Conservation (phyloP, 2,329 filamentous ascomycete species). For the Pyrenochaeta sp. region DNA sequence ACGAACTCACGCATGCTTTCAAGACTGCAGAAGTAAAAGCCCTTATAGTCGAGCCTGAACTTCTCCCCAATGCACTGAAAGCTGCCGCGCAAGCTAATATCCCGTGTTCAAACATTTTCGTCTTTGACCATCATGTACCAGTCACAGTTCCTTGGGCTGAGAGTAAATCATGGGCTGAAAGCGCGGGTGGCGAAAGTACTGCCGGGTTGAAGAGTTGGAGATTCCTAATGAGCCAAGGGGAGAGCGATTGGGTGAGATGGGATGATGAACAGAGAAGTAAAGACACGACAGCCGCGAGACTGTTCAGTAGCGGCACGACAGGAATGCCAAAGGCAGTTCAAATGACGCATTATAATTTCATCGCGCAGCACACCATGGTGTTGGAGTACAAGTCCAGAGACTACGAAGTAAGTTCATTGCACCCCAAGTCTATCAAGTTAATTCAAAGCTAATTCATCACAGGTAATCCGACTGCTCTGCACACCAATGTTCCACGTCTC, state of each 20-base stretch:
- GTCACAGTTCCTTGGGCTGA: slow-evolving; percentile 12
- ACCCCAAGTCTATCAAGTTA: neutral
- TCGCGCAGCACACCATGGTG: slow-evolving; percentile 61
- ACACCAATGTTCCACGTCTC: slow-evolving; percentile 62
- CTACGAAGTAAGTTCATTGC: slow-evolving; percentile 41
- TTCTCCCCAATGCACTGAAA: slow-evolving; percentile 36
- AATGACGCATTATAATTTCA: slow-evolving; percentile 65
- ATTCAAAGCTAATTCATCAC: slow-evolving; percentile 40
- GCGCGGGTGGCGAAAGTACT: slow-evolving; percentile 4
- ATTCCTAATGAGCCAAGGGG: slow-evolving; percentile 35
- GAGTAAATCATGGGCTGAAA: slow-evolving; percentile 17
- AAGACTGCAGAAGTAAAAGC: slow-evolving; percentile 33
- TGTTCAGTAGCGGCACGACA: slow-evolving; percentile 53
- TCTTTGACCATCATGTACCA: slow-evolving; percentile 37
- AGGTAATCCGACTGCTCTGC: slow-evolving; percentile 37
- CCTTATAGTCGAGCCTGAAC: slow-evolving; percentile 40
- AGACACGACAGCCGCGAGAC: slow-evolving; percentile 53
- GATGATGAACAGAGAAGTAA: slow-evolving; percentile 30
- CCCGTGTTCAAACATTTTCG: slow-evolving; percentile 31
- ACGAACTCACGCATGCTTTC: slow-evolving; percentile 41
- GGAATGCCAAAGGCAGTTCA: slow-evolving; percentile 40
- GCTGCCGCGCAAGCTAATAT: slow-evolving; percentile 33
- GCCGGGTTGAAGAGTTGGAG: slow-evolving; percentile 29
- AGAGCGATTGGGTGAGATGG: slow-evolving; percentile 40
- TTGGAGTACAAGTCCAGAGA: slow-evolving; percentile 51